These are phyloP conservation scores for Leishmania braziliensis DNA, from an alignment of 208 protist species.

Conservation along the genomic window DNA sequence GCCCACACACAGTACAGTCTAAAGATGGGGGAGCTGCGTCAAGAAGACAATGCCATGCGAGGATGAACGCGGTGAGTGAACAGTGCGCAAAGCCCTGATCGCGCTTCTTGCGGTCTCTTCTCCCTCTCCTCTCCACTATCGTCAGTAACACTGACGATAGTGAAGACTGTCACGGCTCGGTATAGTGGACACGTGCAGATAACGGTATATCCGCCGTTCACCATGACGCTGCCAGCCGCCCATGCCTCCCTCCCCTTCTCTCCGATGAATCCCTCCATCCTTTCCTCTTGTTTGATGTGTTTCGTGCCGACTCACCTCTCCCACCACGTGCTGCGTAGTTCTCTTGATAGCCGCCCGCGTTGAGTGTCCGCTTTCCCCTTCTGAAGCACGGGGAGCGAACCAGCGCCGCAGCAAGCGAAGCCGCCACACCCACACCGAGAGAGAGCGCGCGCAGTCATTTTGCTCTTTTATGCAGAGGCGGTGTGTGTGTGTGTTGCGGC, in stretches of 20 bases:
- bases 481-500: neutral
- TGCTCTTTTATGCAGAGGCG: neutral
- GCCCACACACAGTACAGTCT: too few relatives aligned
- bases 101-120: neutral
- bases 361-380: neutral
- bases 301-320: neutral
- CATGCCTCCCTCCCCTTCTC: neutral
- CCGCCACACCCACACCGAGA: neutral
- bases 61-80: neutral
- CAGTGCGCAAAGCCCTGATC: neutral
- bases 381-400: neutral
- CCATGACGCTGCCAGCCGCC: neutral
- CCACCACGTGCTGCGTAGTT: neutral
- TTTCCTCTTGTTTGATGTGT: neutral
- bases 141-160: neutral
- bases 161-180: neutral
- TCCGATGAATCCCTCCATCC: neutral
- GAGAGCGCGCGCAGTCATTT: too few relatives aligned
- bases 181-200: neutral
- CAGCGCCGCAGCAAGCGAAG: neutral
- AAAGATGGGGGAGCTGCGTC: too few relatives aligned
- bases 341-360: neutral
- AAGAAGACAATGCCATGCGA: neutral
- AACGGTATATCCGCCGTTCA: neutral
- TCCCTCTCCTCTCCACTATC: neutral